Evolutionary conservation across 805 yeast genomes (phyloP).

Genomic region (Ogataea corticis): DNA sequence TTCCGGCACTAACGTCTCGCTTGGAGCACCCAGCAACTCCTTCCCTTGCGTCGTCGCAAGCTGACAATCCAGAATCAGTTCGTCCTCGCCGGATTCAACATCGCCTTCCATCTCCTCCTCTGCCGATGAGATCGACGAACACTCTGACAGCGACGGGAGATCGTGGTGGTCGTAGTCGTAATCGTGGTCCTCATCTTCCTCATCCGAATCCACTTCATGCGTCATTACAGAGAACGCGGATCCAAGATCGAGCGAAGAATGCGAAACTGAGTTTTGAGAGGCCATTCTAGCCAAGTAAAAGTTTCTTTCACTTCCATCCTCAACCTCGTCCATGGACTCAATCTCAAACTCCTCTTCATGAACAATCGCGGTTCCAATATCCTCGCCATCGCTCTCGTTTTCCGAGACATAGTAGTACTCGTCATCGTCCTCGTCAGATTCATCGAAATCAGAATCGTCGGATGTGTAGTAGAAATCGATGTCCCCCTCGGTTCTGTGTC

Average conservation of each 20-base stretch:
- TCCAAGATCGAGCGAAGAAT: constrained; percentile 8
- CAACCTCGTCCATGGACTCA: constrained; percentile 17
- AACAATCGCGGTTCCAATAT: not conserved
- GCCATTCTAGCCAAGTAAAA: constrained; percentile 7
- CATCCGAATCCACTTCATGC: constrained; percentile 2
- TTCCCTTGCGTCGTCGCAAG: not conserved
- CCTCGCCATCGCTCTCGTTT: not conserved
- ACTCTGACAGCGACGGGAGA: constrained; percentile 30
- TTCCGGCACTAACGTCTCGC: not conserved
- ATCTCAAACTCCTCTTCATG: constrained; percentile 6
- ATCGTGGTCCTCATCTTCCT: constrained; percentile 14
- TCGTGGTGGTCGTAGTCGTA: constrained; percentile 19
- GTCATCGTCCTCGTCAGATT: constrained; percentile 26
- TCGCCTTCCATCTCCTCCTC: constrained; percentile 19
- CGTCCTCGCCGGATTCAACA: constrained; percentile 5
- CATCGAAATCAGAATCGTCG: constrained; percentile 34
- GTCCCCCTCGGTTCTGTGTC: constrained; percentile 11
- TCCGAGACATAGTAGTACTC: constrained; percentile 14
- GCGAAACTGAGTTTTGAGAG: constrained; percentile 2
- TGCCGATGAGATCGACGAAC: constrained; percentile 31
- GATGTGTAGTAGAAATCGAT: constrained; percentile 19
- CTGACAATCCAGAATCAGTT: not conserved
- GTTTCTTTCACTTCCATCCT: constrained; percentile 11
- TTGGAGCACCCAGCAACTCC: not conserved
- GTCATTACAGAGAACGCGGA: constrained; percentile 8